Evolutionary conservation across 1,284 basidiomycete genomes (phyloP).

Genomic region (Malassezia psittaci): DNA sequence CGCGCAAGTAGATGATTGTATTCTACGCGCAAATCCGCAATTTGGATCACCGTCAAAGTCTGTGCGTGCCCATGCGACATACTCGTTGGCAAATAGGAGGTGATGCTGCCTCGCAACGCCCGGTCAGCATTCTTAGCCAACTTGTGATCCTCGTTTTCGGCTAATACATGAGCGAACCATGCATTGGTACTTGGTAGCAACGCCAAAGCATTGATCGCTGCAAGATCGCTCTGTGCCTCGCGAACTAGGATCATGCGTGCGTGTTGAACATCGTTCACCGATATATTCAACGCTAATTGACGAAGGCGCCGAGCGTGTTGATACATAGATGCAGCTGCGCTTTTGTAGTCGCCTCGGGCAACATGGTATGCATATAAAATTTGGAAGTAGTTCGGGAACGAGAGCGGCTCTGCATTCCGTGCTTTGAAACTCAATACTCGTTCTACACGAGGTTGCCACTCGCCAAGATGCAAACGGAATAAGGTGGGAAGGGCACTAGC

Average conservation of each 20-base stretch:
- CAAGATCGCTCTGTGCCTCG: conserved; percentile 68
- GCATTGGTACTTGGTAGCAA: conserved; percentile 70
- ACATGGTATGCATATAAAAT: conserved; percentile 76
- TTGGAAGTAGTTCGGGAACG: conserved; percentile 74
- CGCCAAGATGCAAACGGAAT: conserved; percentile 74
- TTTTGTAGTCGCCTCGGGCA: conserved; percentile 44
- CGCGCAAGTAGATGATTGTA: conserved; percentile 69
- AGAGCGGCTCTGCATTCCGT: conserved; percentile 78
- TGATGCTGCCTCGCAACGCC: conserved; percentile 54
- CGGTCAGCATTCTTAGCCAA: not conserved
- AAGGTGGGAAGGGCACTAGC: conserved; percentile 67
- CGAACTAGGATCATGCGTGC: conserved; percentile 54
- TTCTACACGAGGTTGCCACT: conserved; percentile 77
- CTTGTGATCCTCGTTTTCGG: not conserved
- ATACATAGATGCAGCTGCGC: conserved; percentile 64
- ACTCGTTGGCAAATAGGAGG: conserved; percentile 59
- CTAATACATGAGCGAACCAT: conserved; percentile 59
- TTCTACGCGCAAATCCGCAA: conserved; percentile 74
- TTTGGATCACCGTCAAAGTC: conserved; percentile 61
- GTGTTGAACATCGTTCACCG: not conserved
- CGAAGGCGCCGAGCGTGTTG: conserved; percentile 73
- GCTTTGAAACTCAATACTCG: conserved; percentile 83
- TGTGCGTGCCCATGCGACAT: conserved; percentile 51
- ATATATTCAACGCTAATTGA: conserved; percentile 24
- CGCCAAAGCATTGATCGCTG: conserved; percentile 79